Conservation (phyloP, 257 asterid species). For the Solanum stenotomum region DNA sequence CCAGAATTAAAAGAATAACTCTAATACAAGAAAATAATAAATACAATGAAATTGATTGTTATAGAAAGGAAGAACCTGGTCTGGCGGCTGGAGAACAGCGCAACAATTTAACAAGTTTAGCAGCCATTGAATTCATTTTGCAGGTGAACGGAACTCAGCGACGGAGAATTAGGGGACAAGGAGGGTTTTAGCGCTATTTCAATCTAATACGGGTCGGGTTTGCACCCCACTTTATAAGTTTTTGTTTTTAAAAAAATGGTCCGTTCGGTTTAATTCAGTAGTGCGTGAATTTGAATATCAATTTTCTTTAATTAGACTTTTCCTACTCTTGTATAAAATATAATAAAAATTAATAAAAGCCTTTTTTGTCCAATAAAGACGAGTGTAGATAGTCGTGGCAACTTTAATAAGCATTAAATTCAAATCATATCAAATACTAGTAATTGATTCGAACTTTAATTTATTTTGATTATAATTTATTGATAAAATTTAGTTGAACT, state of each 20-base stretch:
- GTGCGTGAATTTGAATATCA: neutral
- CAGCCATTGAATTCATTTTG: slow-evolving; percentile 34
- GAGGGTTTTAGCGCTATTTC: slow-evolving; percentile 22
- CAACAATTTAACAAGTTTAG: slow-evolving; percentile 30
- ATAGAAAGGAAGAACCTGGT: slow-evolving; percentile 26
- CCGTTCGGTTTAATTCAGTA: neutral
- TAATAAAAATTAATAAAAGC: neutral
- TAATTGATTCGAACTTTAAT: fast-evolving
- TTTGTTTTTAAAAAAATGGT: neutral
- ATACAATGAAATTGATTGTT: neutral
- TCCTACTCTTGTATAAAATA: neutral
- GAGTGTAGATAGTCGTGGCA: neutral
- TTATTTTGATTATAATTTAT: neutral
- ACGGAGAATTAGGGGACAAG: slow-evolving; percentile 2
- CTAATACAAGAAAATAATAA: neutral
- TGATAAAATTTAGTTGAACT: neutral
- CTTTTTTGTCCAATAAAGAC: neutral
- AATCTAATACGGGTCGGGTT: slow-evolving; percentile 1
- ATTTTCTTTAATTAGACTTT: neutral
- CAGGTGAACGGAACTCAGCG: neutral
- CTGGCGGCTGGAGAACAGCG: slow-evolving; percentile 16
- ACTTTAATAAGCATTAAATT: neutral
- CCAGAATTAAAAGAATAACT: neutral
- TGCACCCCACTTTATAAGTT: neutral
- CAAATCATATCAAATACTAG: neutral